Base-by-base conservation (phyloP, 2,329 filamentous ascomycete species). In the Zymoseptoria pseudotritici region DNA sequence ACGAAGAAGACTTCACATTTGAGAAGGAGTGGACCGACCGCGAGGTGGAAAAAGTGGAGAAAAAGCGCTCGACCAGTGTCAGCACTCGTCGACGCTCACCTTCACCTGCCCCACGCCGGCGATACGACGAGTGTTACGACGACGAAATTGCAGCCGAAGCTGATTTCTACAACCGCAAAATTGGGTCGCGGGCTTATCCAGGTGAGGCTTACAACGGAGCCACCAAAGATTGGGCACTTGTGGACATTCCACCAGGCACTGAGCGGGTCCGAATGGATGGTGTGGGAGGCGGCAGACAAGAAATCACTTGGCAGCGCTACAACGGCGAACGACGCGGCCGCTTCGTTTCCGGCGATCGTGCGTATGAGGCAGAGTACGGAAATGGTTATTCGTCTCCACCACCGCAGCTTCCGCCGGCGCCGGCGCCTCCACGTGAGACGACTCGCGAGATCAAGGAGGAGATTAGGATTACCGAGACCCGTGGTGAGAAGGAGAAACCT, bases 231-330 rank as follows among this genome's bases (percentile, higher is more conserved):
- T 95, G 91, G 90, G 82, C 84, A 57, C 88, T 95, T 63, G 82
- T 96, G 46, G 90, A 95, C 74, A 87, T 95, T 49, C 90, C 90
- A 1, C 89, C 90, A 0, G 90, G 90, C 60, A 93, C 90, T 0
- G 87, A 90, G 76, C 84, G 87, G 50, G 87, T 94, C n/a, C 83
- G 83, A 57, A 88, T 94, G 87, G 89, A 94, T 66, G 89, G 90
- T 57, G 80, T 84, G 22, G 89, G 89, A 20, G 89, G 88, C 54
- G 88, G 81, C n/a, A 80, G 79, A 46, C 87, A 90, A 63, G 90
- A 94, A 67, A 85, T 91, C 53, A 87, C 83, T 20, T 94, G 89
- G 88, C 82, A 88, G 71, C 84, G 84, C 67, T 92, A 91, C 74
- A 91, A 87, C 70, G 90, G 90, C 57, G 86, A 90, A 55, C 81